These are phyloP conservation scores for Aspergillus pseudonomiae DNA, from an alignment of 2,329 filamentous ascomycete genomes.

Conservation along the genomic window DNA sequence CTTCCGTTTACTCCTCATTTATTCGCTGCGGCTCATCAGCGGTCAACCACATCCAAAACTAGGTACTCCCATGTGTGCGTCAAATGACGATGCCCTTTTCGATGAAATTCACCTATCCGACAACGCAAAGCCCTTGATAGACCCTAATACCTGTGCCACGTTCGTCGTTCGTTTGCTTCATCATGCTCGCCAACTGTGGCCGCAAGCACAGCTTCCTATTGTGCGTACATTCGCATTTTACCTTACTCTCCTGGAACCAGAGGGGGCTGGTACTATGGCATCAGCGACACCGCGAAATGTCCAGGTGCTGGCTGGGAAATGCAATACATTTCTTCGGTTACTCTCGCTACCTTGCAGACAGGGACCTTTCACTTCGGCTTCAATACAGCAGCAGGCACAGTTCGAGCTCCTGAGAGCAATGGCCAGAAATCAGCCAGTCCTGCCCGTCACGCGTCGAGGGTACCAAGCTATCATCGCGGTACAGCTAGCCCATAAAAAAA, in stretches of 20 bases:
- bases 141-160: constrained; percentile 38
- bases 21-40: constrained; percentile 40
- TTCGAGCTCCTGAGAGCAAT: constrained; percentile 61
- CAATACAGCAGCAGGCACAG: constrained; percentile 59
- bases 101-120: constrained; percentile 1
- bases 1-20: constrained; percentile 47
- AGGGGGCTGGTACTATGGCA: constrained; percentile 5
- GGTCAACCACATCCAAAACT: constrained; percentile 25
- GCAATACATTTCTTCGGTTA: constrained; percentile 53
- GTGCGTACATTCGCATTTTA: constrained; percentile 42
- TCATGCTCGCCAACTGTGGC: constrained; percentile 55
- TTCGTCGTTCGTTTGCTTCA: constrained; percentile 53
- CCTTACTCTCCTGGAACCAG: constrained; percentile 26
- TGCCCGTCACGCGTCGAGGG: constrained; percentile 60
- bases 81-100: constrained; percentile 6
- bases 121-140: constrained; percentile 22
- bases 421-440: constrained; percentile 55
- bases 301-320: constrained; percentile 44
- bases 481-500: constrained; percentile 63
- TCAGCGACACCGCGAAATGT: constrained; percentile 16
- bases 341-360: constrained; percentile 53
- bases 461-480: constrained; percentile 59
- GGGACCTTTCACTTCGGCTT: constrained; percentile 52
- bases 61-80: not conserved
- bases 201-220: constrained; percentile 48